Percentiles rank a stretch among this genome's conserved stretches.
Conservation (phyloP, 1,284 basidiomycete genomes). For the Rugosomyces carneus region DNA sequence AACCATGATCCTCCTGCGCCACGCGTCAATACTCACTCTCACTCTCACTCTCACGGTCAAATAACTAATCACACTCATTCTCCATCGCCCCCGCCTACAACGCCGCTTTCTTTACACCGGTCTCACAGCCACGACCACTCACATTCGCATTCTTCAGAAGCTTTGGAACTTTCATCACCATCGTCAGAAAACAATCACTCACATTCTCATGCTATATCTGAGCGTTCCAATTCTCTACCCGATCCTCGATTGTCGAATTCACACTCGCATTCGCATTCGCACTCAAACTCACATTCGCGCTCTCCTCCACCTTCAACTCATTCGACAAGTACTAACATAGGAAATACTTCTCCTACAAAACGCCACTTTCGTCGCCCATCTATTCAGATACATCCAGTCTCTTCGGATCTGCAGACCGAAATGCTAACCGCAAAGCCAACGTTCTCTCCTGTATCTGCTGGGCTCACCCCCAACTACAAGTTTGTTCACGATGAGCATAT, state of each 20-base stretch:
- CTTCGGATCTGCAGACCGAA: slow-evolving; percentile 8
- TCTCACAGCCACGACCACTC: slow-evolving; percentile 16
- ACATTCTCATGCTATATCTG: slow-evolving; percentile 20
- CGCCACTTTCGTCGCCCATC: slow-evolving; percentile 27
- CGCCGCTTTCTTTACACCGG: neutral
- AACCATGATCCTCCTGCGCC: slow-evolving; percentile 17
- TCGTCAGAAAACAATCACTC: slow-evolving; percentile 28
- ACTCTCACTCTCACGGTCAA: slow-evolving; percentile 14
- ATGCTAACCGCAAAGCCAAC: slow-evolving; percentile 1
- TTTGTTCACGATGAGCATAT: slow-evolving; percentile 60
- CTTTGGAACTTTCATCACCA: neutral
- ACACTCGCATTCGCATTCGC: slow-evolving; percentile 6
- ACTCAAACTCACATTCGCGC: slow-evolving; percentile 31
- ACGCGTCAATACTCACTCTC: slow-evolving; percentile 3
- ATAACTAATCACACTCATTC: slow-evolving; percentile 21
- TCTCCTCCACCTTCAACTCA: slow-evolving; percentile 15
- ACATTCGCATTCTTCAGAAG: slow-evolving; percentile 21
- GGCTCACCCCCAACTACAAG: slow-evolving; percentile 50
- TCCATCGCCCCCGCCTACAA: slow-evolving; percentile 15
- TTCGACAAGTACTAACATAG: slow-evolving; percentile 16
- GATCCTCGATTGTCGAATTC: neutral
- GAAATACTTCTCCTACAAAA: slow-evolving; percentile 16
- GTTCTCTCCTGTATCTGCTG: slow-evolving; percentile 19
- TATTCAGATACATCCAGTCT: slow-evolving; percentile 22
- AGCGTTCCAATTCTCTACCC: slow-evolving; percentile 29